A percentile compares a stretch with the other conserved stretches of the same genome.
These are phyloP conservation scores for Salix arbutifolia DNA, from an alignment of 345 rosid genomes.

Conservation along the genomic window DNA sequence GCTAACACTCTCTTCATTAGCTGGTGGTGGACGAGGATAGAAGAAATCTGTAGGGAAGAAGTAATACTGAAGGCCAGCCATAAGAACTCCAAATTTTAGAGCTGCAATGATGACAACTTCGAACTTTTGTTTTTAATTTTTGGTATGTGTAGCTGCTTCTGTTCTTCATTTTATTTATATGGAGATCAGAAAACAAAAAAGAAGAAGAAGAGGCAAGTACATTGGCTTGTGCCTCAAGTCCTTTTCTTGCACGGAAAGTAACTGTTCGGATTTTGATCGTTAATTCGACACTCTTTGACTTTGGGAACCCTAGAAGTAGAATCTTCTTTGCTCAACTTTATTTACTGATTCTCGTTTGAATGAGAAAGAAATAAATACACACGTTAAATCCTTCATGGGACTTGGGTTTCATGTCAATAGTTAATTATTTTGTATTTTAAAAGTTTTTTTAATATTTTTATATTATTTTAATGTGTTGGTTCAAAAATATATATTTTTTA, in stretches of 20 bases:
- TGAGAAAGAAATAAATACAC: too few species aligned
- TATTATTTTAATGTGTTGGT: too few species aligned
- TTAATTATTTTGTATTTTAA: too few species aligned
- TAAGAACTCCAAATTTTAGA: neutral
- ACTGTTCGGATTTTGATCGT: neutral
- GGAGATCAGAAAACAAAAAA: neutral
- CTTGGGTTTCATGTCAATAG: too few species aligned
- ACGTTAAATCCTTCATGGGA: too few species aligned
- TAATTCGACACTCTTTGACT: too few species aligned
- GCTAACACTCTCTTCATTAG: neutral
- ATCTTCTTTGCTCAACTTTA: neutral
- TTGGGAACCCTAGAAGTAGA: neutral
- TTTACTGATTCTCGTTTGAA: too few species aligned
- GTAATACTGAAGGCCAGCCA: slow-evolving; percentile 22
- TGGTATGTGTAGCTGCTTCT: neutral
- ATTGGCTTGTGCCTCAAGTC: neutral
- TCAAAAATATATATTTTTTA: too few species aligned
- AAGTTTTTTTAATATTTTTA: too few species aligned
- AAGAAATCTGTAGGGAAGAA: slow-evolving; percentile 23
- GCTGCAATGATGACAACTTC: neutral
- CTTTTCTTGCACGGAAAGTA: neutral
- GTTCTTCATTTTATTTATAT: neutral
- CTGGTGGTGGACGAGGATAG: slow-evolving; percentile 12
- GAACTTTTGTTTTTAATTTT: neutral
- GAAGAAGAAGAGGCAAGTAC: neutral